Evolutionary conservation across 164 flowering plant species (phyloP).

Genomic region (Berberis vulgaris): DNA sequence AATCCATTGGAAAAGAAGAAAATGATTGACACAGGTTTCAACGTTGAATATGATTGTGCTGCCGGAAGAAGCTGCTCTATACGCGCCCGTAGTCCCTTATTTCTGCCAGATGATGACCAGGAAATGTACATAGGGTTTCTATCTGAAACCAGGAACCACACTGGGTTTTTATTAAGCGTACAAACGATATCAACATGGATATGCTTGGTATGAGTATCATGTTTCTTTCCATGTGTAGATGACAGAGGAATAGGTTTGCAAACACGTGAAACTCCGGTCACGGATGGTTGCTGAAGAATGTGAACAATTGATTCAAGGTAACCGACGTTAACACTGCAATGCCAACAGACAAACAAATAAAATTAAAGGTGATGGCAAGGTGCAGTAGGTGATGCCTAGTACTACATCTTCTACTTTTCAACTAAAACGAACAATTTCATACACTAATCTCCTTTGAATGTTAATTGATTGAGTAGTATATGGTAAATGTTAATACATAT

Average conservation of each 20-base stretch:
- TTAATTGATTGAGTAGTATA: not conserved
- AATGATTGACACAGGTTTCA: conserved; percentile 55
- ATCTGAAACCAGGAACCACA: conserved; percentile 83
- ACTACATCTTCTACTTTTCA: not conserved
- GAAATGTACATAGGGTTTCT: conserved; percentile 69
- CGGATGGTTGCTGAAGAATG: conserved; percentile 53
- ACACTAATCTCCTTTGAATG: not conserved
- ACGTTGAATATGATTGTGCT: conserved; percentile 28
- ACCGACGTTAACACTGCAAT: conserved; percentile 62
- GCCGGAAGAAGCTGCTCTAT: conserved; percentile 39
- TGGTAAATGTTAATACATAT: not conserved
- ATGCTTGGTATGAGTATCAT: conserved; percentile 13
- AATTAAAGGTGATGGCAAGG: not conserved
- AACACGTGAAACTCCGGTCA: conserved; percentile 71
- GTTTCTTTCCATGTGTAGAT: conserved; percentile 4
- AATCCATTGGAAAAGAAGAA: conserved; percentile 76
- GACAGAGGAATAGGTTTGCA: conserved; percentile 60
- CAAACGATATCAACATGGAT: conserved; percentile 76
- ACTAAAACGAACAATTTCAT: not conserved
- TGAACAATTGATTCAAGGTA: conserved; percentile 69
- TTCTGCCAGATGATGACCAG: conserved; percentile 34
- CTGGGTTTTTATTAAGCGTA: conserved; percentile 47
- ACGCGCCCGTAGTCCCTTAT: conserved; percentile 46
- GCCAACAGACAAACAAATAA: not conserved
- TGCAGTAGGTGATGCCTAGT: not conserved